A percentile compares a stretch with the other conserved stretches of the same genome.
Conservation (phyloP, 2,329 filamentous ascomycete species). For the Fusarium sp. region DNA sequence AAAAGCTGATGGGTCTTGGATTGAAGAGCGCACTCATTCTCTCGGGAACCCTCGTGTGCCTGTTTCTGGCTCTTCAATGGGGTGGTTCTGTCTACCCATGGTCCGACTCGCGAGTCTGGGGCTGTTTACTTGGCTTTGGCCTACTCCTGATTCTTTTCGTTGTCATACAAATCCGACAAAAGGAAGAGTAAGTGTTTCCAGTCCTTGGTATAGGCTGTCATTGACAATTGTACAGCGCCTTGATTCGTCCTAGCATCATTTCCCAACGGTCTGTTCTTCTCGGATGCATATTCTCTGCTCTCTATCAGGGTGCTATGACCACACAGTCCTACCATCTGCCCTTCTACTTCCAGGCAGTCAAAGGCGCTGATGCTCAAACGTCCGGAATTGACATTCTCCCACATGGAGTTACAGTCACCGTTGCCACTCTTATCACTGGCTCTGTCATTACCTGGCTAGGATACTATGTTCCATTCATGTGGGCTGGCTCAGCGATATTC, state of each 20-base stretch:
- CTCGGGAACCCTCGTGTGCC: slow-evolving; percentile 19
- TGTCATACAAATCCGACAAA: slow-evolving; percentile 28
- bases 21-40: slow-evolving; percentile 38
- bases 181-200: slow-evolving; percentile 20
- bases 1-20: slow-evolving; percentile 23
- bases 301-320: slow-evolving; percentile 44
- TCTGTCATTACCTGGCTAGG: slow-evolving; percentile 29
- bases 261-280: slow-evolving; percentile 35
- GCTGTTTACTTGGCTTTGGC: slow-evolving; percentile 40
- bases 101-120: slow-evolving; percentile 44
- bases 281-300: slow-evolving; percentile 33
- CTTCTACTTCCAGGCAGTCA: slow-evolving; percentile 48
- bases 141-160: slow-evolving; percentile 34
- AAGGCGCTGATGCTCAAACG: slow-evolving; percentile 21
- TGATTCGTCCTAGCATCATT: slow-evolving; percentile 37
- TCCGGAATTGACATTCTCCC: slow-evolving; percentile 43
- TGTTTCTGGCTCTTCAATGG: slow-evolving; percentile 47
- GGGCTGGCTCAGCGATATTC: slow-evolving; percentile 36
- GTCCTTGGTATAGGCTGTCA: accelerated
- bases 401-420: slow-evolving; percentile 31
- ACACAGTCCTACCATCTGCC: slow-evolving; percentile 40
- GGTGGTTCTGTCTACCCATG: slow-evolving; percentile 43
- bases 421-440: slow-evolving; percentile 34
- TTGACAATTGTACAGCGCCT: slow-evolving; percentile 13
- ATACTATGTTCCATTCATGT: slow-evolving; percentile 44